A percentile compares a stretch with the other conserved stretches of the same genome.
These are phyloP conservation scores for Coniferiporia sulphurascens DNA, from an alignment of 1,284 basidiomycete genomes.

Conservation along the genomic window DNA sequence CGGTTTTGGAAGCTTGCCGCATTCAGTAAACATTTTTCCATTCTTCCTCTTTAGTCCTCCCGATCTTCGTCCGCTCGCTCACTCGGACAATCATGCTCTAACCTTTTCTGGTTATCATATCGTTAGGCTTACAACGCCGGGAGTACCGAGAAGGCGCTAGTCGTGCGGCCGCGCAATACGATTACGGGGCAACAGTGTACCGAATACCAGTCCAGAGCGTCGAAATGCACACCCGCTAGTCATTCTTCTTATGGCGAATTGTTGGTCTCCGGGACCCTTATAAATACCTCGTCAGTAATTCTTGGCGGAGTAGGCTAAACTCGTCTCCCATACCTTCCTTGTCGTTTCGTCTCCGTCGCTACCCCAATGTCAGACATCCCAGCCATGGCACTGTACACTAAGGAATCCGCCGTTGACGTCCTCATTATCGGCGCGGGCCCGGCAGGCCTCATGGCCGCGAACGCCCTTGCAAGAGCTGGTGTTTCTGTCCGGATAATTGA, in stretches of 20 bases:
- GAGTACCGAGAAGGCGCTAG: not conserved
- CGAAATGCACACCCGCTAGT: not conserved
- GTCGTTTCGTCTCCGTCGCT: not conserved
- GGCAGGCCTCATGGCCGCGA: constrained; percentile 58
- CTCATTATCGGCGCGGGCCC: constrained; percentile 54
- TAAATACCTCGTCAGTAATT: not conserved
- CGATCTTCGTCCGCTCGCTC: too few species aligned
- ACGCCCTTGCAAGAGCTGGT: constrained; percentile 56
- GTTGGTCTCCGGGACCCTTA: not conserved
- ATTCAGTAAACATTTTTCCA: too few species aligned
- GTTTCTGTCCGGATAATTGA: constrained; percentile 65
- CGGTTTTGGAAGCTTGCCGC: too few species aligned
- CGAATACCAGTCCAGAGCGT: not conserved
- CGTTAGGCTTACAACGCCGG: not conserved
- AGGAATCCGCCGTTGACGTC: constrained; percentile 44
- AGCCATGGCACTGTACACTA: not conserved
- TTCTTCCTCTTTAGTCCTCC: too few species aligned
- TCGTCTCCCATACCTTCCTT: not conserved
- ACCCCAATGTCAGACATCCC: not conserved
- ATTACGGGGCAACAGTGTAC: not conserved
- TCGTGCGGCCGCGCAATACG: not conserved
- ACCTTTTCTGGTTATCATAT: not conserved
- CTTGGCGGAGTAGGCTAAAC: not conserved
- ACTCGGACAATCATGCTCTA: too few species aligned
- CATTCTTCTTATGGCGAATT: not conserved